phyloP scores from a whole-genome alignment of 768 basidiomycete genomes.

The Scleroderma citrinum region DNA sequence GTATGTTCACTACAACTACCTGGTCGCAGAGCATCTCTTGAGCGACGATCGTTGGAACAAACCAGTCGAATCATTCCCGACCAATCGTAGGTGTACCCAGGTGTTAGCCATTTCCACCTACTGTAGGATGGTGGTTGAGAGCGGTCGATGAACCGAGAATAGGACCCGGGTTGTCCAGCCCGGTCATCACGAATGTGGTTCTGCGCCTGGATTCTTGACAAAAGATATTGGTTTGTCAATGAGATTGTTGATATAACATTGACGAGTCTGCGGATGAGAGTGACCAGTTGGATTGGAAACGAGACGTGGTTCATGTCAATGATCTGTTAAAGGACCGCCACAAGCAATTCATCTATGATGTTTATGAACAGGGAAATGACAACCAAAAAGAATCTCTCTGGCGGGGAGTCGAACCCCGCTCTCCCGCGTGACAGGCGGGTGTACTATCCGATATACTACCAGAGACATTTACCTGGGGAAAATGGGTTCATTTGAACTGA shows the following conservation, averaged over 20 bases:
- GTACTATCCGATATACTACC: conserved; percentile 50
- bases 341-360: too few species aligned
- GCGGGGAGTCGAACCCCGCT: conserved; percentile 44
- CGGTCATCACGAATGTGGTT: neutral
- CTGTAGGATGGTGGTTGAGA: neutral
- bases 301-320: conserved; percentile 37
- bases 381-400: conserved; percentile 28
- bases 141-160: neutral
- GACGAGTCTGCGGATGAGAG: conserved; percentile 58
- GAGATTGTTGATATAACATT: conserved; percentile 67
- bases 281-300: conserved; percentile 54
- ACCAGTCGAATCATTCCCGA: neutral
- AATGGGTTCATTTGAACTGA: too few species aligned
- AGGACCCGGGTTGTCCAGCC: neutral
- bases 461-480: conserved; percentile 28
- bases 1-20: neutral
- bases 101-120: conserved; percentile 14
- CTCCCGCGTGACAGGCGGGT: conserved; percentile 46
- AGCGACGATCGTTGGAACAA: neutral
- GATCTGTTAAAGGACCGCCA: neutral
- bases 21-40: neutral
- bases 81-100: conserved; percentile 4
- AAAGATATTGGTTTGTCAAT: conserved; percentile 58
- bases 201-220: conserved; percentile 20
- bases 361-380: too few species aligned